A percentile compares a stretch with the other conserved stretches of the same genome.
These are phyloP conservation scores for Epichloe aotearoae DNA, from an alignment of 2,329 filamentous ascomycete genomes.

Conservation along the genomic window DNA sequence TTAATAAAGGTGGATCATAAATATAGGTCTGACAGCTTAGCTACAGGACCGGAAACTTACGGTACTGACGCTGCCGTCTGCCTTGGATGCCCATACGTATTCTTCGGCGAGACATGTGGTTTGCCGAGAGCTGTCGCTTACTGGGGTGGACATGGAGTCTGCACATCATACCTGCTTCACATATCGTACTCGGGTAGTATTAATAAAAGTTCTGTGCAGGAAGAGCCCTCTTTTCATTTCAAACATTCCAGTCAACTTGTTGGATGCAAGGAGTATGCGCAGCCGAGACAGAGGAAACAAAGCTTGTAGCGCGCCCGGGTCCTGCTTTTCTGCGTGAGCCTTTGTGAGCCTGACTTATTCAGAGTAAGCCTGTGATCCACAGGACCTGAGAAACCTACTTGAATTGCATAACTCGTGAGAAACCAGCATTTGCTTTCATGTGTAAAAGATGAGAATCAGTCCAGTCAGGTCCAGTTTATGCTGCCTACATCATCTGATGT, in stretches of 20 bases:
- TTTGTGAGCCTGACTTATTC: not conserved
- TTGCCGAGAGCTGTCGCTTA: not conserved
- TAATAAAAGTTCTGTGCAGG: not conserved
- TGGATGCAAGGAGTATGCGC: not conserved
- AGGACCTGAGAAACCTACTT: no score
- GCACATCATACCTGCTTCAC: not conserved
- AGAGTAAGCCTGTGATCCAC: not conserved
- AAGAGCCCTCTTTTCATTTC: no score
- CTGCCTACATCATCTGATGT: no score
- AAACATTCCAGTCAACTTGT: not conserved
- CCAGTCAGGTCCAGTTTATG: no score
- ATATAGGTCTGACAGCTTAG: not conserved
- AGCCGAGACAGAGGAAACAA: not conserved
- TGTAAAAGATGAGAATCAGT: no score
- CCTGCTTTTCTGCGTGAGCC: not conserved
- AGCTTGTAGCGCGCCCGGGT: not conserved
- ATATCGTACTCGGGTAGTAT: no score
- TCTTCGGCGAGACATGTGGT: not conserved
- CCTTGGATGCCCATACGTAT: not conserved
- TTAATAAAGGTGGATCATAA: not conserved
- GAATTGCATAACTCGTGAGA: not conserved
- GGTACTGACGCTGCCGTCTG: not conserved
- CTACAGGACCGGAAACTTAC: not conserved
- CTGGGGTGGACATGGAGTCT: not conserved
- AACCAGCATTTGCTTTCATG: no score